Evolutionary conservation across 257 asterid genomes (phyloP), one percentile per base, ranked within the genome.

Genomic region (Solanum medicagineum): DNA sequence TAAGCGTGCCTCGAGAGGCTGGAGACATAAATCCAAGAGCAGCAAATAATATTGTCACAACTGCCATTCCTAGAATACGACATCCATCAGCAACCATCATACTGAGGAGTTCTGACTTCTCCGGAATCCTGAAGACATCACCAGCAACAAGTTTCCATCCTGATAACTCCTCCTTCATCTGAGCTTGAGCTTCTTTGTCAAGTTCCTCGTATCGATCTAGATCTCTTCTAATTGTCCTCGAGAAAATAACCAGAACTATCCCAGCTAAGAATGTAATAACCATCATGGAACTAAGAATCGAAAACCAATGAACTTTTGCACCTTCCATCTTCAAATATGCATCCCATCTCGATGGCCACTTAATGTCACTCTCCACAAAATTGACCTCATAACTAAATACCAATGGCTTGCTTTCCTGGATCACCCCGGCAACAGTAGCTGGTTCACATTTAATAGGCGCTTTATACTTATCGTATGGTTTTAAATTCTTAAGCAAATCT

Each of bases 241-340:
- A 47, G 84, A 86, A 82, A 55, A 86, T 86, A 36, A 86, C 8
- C 6, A 86, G 59, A 83, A 86, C 88, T 57, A 82, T 86, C 26
- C 80, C 84, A 6, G 88, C 88, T 74, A 86, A 32, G 51, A 86
- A 86, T 13, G 85, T 81, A 5, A 86, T 86, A n/a, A 86, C 88
- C 83, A 86, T 81, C 54, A 86, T 47, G 9, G 88, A 86, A 70
- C 81, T 86, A 51, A 86, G 84, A 47, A 86, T 86, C 8, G 88
- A 86, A 51, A 86, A 86, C 88, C 88, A 86, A 59, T 86, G 88
- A 53, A 86, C 86, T 86, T 86, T 86, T 26, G 88, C 68, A 26
- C 88, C 88, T 86, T 86, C 88, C 88, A 86, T 86, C 80, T 86
- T 86, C 80, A 86, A 86, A 86, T 86, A 86, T 11, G 86, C 86